Evolutionary conservation across 805 yeast species (phyloP), one percentile per base, ranked within the genome.

Genomic region (Wickerhamiella hasegawae): DNA sequence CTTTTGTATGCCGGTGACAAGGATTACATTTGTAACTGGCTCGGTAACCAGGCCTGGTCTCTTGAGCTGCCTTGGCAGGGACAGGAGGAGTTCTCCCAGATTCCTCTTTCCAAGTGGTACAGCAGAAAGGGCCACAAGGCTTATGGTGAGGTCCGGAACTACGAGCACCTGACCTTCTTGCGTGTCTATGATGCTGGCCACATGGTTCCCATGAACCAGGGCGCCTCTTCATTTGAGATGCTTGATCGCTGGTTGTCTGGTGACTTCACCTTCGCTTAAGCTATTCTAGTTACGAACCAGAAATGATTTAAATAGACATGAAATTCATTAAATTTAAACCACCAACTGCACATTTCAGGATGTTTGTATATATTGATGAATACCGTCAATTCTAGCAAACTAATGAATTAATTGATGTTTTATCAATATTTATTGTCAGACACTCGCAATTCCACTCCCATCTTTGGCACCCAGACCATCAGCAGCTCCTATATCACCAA

Each of bases 1-100:
- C 67, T 84, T 49, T 70, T 82, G 41, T 84, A 83, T 48, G 94
- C 94, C n/a, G 95, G 95, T 51, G 93, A 83, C 55, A 80, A 83
- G 58, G 95, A 83, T 57, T 83, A 69, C 57, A 82, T 83, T 51
- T 83, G 94, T 60, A 83, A 83, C 62, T 83, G 94, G 90, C 65
- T 83, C 44, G 95, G 94, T 45, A 80, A 82, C 59, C 71, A 70
- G 45, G 90, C 80, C 11, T 82, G 93, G 90, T 60, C 84, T 12
- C 67, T 77, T 51, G 64, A 57, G 42, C 61, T 81, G 42, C 69
- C 65, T 41, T 81, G 90, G 87, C 56, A 67, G 25, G 69, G 74
- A 28, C 59, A 63, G 22, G 63, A 59, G 3, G 54, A 63, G 31
- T 79, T 68, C 51, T 55, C 59, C 28, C 47, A 49, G 58, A 51